A percentile compares a stretch with the other conserved stretches of the same genome.
Conservation (phyloP, 495 filamentous ascomycete species). For the Aspergillus steynii region DNA sequence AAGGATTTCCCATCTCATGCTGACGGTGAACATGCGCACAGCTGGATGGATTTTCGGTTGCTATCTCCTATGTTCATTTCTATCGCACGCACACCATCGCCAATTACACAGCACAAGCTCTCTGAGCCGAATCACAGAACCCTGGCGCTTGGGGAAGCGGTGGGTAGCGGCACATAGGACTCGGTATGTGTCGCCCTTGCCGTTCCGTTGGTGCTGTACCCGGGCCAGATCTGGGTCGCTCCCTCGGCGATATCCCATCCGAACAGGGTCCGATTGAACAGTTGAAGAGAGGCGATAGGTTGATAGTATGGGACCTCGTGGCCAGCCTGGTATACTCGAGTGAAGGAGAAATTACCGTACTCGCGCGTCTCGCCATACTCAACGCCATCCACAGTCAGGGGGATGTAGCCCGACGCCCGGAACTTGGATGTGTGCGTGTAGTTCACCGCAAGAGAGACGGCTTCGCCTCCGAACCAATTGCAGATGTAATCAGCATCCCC, state of each 20-base stretch:
- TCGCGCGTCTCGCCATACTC: slow-evolving; percentile 54
- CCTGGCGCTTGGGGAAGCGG: slow-evolving; percentile 16
- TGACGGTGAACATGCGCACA: no score
- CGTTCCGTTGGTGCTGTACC: slow-evolving; percentile 46
- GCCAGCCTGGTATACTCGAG: slow-evolving; percentile 57
- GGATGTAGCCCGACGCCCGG: slow-evolving; percentile 45
- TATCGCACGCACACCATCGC: not conserved
- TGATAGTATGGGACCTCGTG: slow-evolving; percentile 62
- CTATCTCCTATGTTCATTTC: not conserved
- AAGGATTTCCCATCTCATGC: no score
- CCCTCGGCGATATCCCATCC: slow-evolving; percentile 58
- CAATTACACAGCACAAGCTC: not conserved
- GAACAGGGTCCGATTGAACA: slow-evolving; percentile 56
- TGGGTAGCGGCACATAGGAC: slow-evolving; percentile 50
- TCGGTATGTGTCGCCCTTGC: slow-evolving; percentile 58
- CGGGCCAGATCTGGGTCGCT: slow-evolving; percentile 38
- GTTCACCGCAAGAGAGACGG: slow-evolving; percentile 39
- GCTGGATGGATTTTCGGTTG: no score
- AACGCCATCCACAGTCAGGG: slow-evolving; percentile 41
- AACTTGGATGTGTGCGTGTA: slow-evolving; percentile 43
- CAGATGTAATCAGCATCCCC: slow-evolving; percentile 61
- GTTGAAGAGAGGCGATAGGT: slow-evolving; percentile 47
- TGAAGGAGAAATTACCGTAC: slow-evolving; percentile 58
- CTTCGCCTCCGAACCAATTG: slow-evolving; percentile 50
- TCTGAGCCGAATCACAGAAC: not conserved